These are phyloP conservation scores for Stramenopiles sp. DNA, from an alignment of 352 stramenopile genomes.

Conservation along the genomic window DNA sequence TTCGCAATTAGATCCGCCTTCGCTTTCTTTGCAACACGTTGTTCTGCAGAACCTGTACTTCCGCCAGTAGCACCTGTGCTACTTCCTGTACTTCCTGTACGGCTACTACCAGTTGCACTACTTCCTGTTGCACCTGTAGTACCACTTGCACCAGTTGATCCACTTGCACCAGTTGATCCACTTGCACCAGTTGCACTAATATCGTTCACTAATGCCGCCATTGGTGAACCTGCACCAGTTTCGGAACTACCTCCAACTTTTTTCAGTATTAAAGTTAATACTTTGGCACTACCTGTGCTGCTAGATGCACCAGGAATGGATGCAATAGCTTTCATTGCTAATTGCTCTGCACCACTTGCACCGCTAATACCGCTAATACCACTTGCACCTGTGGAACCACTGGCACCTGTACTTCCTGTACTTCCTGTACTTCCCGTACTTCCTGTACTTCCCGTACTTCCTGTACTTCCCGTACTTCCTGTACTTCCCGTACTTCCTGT, in stretches of 20 bases:
- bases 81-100: constrained; percentile 3
- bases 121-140: background rate
- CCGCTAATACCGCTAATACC: background rate
- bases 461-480: background rate
- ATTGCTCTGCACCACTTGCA: background rate
- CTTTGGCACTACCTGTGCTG: constrained; percentile 7
- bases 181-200: background rate
- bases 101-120: too few species aligned
- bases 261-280: background rate
- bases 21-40: background rate
- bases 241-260: constrained; percentile 1
- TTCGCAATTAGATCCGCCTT: background rate
- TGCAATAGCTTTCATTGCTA: constrained; percentile 5
- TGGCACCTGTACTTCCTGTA: too few species aligned
- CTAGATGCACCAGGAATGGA: background rate
- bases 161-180: background rate
- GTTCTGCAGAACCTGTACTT: too few species aligned
- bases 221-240: background rate
- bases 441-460: too few species aligned
- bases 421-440: too few species aligned
- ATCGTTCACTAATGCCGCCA: background rate
- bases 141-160: background rate
- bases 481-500: background rate
- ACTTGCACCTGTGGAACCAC: background rate
- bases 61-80: background rate